These are phyloP conservation scores for Verticillium isaacii DNA, from an alignment of 2,329 filamentous ascomycete species.

Conservation along the genomic window DNA sequence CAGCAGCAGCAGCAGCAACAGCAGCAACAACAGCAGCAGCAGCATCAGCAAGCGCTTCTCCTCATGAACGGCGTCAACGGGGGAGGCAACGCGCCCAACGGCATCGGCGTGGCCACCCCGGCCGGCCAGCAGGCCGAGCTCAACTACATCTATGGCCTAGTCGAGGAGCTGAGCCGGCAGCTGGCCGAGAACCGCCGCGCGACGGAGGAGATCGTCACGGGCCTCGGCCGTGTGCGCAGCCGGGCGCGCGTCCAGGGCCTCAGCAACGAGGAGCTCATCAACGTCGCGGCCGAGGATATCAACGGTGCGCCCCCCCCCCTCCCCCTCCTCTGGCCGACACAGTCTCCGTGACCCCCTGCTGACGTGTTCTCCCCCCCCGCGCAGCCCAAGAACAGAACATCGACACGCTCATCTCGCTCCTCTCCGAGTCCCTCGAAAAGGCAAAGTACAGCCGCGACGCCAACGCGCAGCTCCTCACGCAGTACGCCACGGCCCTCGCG, in stretches of 20 bases:
- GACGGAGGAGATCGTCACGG: constrained; percentile 60
- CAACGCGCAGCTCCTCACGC: constrained; percentile 52
- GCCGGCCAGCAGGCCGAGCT: constrained; percentile 65
- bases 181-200: constrained; percentile 56
- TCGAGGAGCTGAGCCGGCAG: constrained; percentile 61
- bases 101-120: constrained; percentile 53
- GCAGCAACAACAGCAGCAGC: constrained; percentile 12
- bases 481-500: constrained; percentile 53
- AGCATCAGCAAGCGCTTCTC: constrained; percentile 14
- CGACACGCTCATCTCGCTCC: constrained; percentile 55
- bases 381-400: constrained; percentile 55
- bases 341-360: neutral
- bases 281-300: constrained; percentile 50
- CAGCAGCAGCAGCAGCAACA: constrained; percentile 15
- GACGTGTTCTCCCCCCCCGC: neutral
- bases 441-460: constrained; percentile 56
- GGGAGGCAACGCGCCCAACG: constrained; percentile 17
- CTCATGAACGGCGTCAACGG: constrained; percentile 48
- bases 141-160: constrained; percentile 64
- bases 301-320: constrained; percentile 35
- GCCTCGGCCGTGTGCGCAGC: constrained; percentile 56
- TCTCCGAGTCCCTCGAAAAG: constrained; percentile 58
- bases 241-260: constrained; percentile 47
- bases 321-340: neutral
- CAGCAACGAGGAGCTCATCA: constrained; percentile 55